These are phyloP conservation scores for Bryopsis sp. DNA, from an alignment of 139 green algal species.

Conservation along the genomic window DNA sequence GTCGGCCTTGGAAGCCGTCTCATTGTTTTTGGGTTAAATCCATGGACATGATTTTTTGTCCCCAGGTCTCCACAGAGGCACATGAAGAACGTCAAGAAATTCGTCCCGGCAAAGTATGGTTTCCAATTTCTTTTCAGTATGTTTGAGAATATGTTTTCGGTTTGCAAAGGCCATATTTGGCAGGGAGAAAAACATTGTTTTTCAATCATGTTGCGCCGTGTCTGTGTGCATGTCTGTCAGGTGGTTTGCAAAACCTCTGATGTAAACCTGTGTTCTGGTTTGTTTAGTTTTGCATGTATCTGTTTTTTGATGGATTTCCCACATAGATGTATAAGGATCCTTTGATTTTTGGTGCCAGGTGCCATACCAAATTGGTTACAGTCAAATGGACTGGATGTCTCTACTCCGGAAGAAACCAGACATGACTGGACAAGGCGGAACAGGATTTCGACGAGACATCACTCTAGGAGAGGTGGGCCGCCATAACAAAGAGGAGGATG, in stretches of 20 bases:
- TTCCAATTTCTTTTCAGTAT: too few relatives aligned
- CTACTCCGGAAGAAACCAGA: conserved; percentile 7
- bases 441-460: conserved; percentile 43
- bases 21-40: background rate
- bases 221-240: background rate
- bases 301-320: background rate
- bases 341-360: conserved; percentile 30
- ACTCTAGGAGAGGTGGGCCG: conserved; percentile 66
- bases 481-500: conserved; percentile 74
- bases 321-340: background rate
- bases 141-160: too few relatives aligned
- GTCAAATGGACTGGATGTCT: conserved; percentile 79
- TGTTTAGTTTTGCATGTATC: background rate
- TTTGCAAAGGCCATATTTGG: background rate
- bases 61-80: too few relatives aligned
- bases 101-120: too few relatives aligned
- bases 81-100: too few relatives aligned
- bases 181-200: too few relatives aligned
- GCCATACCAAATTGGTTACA: conserved; percentile 76
- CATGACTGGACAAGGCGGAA: conserved; percentile 31
- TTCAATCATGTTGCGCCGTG: too few relatives aligned
- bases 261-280: background rate
- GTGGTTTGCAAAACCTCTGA: background rate
- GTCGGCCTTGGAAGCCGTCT: background rate
- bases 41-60: too few relatives aligned